Conservation (phyloP, 1,284 basidiomycete genomes). For the Ceratorhiza oryzae-sativae region DNA sequence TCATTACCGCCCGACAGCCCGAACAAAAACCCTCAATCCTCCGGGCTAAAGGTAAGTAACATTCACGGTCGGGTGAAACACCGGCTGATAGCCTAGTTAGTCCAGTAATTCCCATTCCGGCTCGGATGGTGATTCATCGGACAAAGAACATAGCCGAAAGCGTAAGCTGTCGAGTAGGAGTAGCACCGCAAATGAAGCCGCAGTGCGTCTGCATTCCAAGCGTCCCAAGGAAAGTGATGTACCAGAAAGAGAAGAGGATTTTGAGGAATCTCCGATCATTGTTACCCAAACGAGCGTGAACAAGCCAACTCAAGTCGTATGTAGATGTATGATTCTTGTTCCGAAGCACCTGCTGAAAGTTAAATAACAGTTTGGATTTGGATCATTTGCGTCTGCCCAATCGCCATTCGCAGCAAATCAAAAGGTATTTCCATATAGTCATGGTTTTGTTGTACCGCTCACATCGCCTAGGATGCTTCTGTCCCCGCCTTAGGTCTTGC, state of each 20-base stretch:
- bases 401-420: conserved; percentile 14
- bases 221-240: conserved; percentile 32
- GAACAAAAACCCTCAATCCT: neutral
- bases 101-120: conserved; percentile 14
- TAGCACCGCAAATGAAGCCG: conserved; percentile 15
- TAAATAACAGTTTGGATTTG: conserved; percentile 17
- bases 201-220: conserved; percentile 12
- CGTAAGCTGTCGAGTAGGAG: conserved; percentile 30
- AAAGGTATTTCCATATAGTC: no score
- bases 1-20: conserved; percentile 8
- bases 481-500: neutral
- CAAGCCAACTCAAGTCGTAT: conserved; percentile 10
- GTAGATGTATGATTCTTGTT: neutral
- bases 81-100: neutral
- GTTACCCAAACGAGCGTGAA: neutral
- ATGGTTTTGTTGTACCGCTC: no score
- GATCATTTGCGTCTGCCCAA: conserved; percentile 25
- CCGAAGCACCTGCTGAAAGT: neutral
- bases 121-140: conserved; percentile 27
- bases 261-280: neutral
- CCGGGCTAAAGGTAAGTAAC: neutral
- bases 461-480: neutral
- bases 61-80: no score
- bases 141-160: conserved; percentile 29
- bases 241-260: conserved; percentile 21